Base-by-base conservation (phyloP, 352 stramenopile genomes). In the Phytophthora foliorum region DNA sequence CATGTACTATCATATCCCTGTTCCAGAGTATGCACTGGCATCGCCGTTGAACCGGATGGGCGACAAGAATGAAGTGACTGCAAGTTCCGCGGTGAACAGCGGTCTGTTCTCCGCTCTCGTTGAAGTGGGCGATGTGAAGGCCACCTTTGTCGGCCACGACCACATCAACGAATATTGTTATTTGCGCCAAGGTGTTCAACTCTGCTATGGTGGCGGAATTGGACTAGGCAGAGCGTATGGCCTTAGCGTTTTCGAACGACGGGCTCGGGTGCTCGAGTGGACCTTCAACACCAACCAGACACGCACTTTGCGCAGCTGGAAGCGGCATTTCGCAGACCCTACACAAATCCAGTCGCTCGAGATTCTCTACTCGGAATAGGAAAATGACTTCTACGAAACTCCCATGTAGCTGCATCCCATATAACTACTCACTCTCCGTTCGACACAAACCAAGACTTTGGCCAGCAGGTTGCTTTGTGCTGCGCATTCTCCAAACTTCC, bases 81-180 rank as follows among this genome's bases (percentile, higher is more conserved):
- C 42, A 6, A 72, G 62, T 32, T 63, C 77, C 34, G 61, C 56
- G 9, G 67, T 80, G 63, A 78, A 77, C 32, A 68, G 67, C 9
- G 57, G 71, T 3, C 21, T 86, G 6, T 86, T 86, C 44, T 80
- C 63, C n/a, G 65, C 79, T 52, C 59, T 87, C 1, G 41, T 84
- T 45, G 76, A 79, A 53, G 29, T 77, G n/a, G 66, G 77, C 4
- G 80, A 89, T 24, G 81, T 91, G 17, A 89, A 90, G 38, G 81
- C 83, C 19, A 75, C 71, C 2, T 91, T 91, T 22, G 77, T 79
- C 1, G 79, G 83, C 6, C 81, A 91, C 38, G 80, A 91, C 52
- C 83, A 90, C 58, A 59, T 86, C 24, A 90, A 88, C 36, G 79
- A 90, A 34, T 91, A 83, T 69, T 88, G 82, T 41, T 86, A 81